Evolutionary conservation across 495 filamentous ascomycete genomes (phyloP), one percentile per base, ranked within the genome.

Genomic region (Chaetomidium leptoderma): DNA sequence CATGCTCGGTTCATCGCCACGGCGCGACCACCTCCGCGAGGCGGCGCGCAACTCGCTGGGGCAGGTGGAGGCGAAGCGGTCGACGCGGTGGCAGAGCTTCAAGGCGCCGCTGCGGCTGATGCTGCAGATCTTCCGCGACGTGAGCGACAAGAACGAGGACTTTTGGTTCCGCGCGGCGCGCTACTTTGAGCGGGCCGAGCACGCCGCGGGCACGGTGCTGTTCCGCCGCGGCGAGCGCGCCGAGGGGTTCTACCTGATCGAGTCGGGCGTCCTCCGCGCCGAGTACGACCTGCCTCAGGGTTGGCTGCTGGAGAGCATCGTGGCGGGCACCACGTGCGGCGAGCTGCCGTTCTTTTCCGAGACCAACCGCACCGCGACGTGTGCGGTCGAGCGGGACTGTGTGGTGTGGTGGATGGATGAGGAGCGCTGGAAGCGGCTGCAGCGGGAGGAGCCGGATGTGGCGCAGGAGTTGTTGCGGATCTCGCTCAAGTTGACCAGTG

Each of bases 261-360:
- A 97, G 72, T 78, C 81, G 3, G 93, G 93, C 30, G 91, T 96
- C 67, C 79, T 98, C 29, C 82, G 91, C 35, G 90, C 86, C 1
- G 91, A 93, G 62, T 98, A 97, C 67, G 81, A 92, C 32, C 78
- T 92, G 17, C 90, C 92, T 1, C 93, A 97, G 69, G 93, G 95
- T 6, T 80, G 81, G 61, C 88, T 90, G 63, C 91, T 84, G 46
- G 93, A 98, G 67, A 86, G 90, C 59, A 96, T 98, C 40, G 88
- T 97, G 3, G 90, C 91, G 8, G 93, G 93, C 23, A 91, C 92
- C 24, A 96, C 93, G 10, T 97, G 92, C 66, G 93, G 93, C 26
- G 93, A 98, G 72, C 72, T 97, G 52, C 93, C 93, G 0, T 98
- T 98, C 76, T 98, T 98, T 72, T 88, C 86, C 16, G 88, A 90